Base-by-base conservation (phyloP, 2,329 filamentous ascomycete species). In the Torrubiella hemipterigena region DNA sequence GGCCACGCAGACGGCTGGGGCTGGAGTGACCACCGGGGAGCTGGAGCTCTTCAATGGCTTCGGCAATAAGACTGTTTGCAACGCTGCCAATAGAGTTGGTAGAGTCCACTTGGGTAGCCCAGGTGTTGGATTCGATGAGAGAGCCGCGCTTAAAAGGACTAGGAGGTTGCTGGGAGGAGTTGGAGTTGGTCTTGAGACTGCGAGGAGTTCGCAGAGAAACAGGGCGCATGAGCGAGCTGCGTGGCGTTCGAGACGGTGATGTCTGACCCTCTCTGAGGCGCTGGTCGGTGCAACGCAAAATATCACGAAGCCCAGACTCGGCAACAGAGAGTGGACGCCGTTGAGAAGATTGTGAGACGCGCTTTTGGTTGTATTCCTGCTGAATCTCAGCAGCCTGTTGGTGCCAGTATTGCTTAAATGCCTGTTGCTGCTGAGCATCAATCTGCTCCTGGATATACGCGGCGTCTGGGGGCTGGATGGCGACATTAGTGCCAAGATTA, bases 271-370 rank as follows among this genome's bases (percentile, higher is more conserved):
- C 55, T 14, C 58, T 52, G 11, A 73, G 54, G 8, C 68, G 54
- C 49, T 63, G 53, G 17, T 72, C 69, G 2, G 69, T 74, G 20
- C 58, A 65, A 26, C 56, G 56, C 19, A 74, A 50, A 17, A 74
- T 73, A 36, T 64, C 54, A 2, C 59, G 54, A 17, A 74, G 45
- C 2, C 66, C 66, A 9, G 59, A 24, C 10, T 24, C 22, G 22
- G 12, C 6, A 14, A 24, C 22, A 24, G 11, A 24, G n/a, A n/a
- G n/a, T n/a, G n/a, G n/a, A n/a, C n/a, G n/a, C n/a, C n/a, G n/a
- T n/a, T n/a, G n/a, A n/a, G n/a, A n/a, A n/a, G n/a, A n/a, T n/a
- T n/a, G n/a, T n/a, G n/a, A n/a, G n/a, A n/a, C n/a, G n/a, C n/a
- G n/a, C n/a, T n/a, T n/a, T n/a, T n/a, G n/a, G n/a, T n/a, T n/a